phyloP scores from a whole-genome alignment of 2,329 filamentous ascomycete genomes.

The Periconia macrospinosa region DNA sequence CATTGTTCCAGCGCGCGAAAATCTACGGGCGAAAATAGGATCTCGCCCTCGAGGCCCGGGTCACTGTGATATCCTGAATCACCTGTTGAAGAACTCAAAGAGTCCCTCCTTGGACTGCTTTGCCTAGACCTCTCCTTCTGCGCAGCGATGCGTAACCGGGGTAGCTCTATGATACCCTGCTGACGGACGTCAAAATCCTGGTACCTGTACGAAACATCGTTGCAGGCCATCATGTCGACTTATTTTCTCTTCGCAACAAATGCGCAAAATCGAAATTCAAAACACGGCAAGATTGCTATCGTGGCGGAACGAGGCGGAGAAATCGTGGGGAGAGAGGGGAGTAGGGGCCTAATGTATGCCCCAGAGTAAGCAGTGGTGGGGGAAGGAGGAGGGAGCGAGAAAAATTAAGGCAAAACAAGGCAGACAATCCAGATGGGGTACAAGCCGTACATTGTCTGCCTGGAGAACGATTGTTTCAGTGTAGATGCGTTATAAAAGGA shows the following conservation, averaged over 20 bases:
- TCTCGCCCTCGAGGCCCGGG: constrained; percentile 12
- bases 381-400: background rate
- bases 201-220: background rate
- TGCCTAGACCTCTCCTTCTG: constrained; percentile 8
- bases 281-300: background rate
- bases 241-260: background rate
- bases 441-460: background rate
- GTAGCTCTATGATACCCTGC: constrained; percentile 10
- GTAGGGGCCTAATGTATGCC: background rate
- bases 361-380: background rate
- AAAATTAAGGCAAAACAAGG: background rate
- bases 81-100: constrained; percentile 27
- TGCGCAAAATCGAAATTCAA: constrained; percentile 7
- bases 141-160: constrained; percentile 16
- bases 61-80: constrained; percentile 39
- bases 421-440: background rate
- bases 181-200: background rate
- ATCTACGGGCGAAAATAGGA: constrained; percentile 29
- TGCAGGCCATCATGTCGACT: background rate
- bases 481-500: background rate
- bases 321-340: background rate
- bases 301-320: background rate
- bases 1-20: constrained; percentile 16
- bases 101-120: constrained; percentile 22
- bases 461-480: background rate